Evolutionary conservation across 257 asterid species (phyloP).

Genomic region (Apocynum venetum): DNA sequence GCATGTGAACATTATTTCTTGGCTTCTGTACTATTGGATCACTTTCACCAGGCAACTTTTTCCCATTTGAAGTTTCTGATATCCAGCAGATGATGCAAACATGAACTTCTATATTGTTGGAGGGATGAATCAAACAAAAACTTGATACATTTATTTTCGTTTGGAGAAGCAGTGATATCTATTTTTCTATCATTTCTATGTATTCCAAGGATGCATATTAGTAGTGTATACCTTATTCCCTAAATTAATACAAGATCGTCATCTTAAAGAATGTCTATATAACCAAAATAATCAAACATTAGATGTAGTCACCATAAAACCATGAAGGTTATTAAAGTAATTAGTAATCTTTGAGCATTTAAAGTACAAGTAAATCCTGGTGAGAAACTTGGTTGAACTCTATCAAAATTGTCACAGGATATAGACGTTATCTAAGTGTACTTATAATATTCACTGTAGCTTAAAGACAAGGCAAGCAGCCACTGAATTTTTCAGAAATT

Average conservation of each 20-base stretch:
- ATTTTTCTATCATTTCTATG: background rate
- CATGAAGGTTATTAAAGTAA: background rate
- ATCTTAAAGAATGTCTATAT: background rate
- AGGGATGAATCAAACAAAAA: background rate
- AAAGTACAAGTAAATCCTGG: background rate
- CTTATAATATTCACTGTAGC: background rate
- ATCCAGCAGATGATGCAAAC: constrained; percentile 3
- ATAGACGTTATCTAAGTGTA: background rate
- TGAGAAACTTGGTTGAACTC: background rate
- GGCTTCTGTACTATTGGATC: constrained; percentile 37
- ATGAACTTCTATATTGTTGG: background rate
- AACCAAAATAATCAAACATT: background rate
- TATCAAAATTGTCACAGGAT: background rate
- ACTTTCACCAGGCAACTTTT: constrained; percentile 26
- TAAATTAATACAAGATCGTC: background rate
- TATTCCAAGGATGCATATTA: background rate
- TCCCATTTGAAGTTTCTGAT: constrained; percentile 33
- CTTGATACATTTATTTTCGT: background rate
- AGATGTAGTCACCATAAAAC: background rate
- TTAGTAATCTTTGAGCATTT: background rate
- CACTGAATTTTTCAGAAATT: background rate
- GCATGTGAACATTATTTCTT: constrained; percentile 60
- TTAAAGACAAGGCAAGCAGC: background rate
- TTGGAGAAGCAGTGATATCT: background rate
- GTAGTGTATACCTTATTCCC: background rate